These are phyloP conservation scores for Cyphellophora europaea DNA, from an alignment of 2,329 filamentous ascomycete species.

Conservation along the genomic window DNA sequence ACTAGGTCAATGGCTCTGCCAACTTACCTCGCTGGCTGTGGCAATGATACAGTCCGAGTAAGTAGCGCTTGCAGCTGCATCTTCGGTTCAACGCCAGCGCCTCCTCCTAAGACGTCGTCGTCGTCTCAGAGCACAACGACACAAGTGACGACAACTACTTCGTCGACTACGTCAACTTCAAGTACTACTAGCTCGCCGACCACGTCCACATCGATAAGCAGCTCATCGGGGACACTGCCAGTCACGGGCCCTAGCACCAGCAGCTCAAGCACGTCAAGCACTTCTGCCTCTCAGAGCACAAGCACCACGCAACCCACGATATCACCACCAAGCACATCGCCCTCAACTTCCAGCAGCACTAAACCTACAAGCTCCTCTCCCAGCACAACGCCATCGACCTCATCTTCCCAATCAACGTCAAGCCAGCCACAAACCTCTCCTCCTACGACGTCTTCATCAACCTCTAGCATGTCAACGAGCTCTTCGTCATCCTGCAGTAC, in stretches of 20 bases:
- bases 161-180: neutral
- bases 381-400: too few species aligned
- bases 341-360: neutral
- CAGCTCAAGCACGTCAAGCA: too few species aligned
- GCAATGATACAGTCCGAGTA: constrained; percentile 7
- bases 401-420: too few species aligned
- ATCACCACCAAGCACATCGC: neutral
- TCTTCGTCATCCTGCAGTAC: too few species aligned
- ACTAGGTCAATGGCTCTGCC: constrained; percentile 19
- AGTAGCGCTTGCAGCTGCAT: constrained; percentile 14
- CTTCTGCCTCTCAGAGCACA: neutral
- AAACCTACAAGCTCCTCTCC: neutral
- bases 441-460: too few species aligned
- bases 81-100: neutral
- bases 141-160: neutral
- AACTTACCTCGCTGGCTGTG: constrained; percentile 21
- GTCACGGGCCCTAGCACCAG: too few species aligned
- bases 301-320: too few species aligned
- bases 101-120: neutral
- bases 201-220: neutral
- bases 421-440: too few species aligned
- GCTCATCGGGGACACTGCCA: neutral
- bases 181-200: neutral
- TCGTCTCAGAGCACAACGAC: neutral
- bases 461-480: too few species aligned